Conservation (phyloP, 1,139 yeast genomes). For the Lodderomyces margitis region DNA sequence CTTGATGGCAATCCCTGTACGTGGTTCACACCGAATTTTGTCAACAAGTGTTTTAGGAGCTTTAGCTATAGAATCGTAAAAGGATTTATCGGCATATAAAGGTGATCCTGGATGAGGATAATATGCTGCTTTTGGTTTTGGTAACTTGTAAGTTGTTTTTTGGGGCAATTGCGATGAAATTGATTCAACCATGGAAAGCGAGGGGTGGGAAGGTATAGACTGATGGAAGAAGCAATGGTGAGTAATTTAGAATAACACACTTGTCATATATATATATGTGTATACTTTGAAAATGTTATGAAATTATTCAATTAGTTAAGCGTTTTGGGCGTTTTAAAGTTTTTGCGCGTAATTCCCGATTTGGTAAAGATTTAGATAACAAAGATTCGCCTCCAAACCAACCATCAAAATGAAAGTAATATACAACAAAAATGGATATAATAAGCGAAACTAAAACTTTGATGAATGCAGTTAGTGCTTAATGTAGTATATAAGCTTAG, state of each 20-base stretch:
- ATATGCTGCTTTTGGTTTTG: constrained; percentile 56
- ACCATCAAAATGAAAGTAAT: too few relatives aligned
- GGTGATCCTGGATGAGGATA: constrained; percentile 56
- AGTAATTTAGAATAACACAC: neutral
- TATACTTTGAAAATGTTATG: neutral
- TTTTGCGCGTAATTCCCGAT: neutral
- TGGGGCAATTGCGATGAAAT: constrained; percentile 38
- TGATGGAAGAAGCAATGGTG: too few relatives aligned
- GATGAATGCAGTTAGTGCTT: too few relatives aligned
- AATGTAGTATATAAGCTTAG: too few relatives aligned
- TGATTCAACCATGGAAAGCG: constrained; percentile 7
- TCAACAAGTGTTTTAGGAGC: constrained; percentile 39
- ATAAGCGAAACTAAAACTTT: too few relatives aligned
- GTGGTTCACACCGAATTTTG: constrained; percentile 44
- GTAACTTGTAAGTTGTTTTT: constrained; percentile 41
- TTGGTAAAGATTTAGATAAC: neutral
- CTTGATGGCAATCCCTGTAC: constrained; percentile 60
- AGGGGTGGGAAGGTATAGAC: too few relatives aligned
- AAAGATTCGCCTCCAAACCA: neutral
- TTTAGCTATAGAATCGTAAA: constrained; percentile 45
- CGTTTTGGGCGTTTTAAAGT: neutral
- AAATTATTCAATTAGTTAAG: too few relatives aligned
- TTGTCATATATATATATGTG: neutral
- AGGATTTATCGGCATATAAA: constrained; percentile 46
- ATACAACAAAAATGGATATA: neutral